phyloP scores from a whole-genome alignment of 2,329 filamentous ascomycete genomes.

The Zasmidium angulare region DNA sequence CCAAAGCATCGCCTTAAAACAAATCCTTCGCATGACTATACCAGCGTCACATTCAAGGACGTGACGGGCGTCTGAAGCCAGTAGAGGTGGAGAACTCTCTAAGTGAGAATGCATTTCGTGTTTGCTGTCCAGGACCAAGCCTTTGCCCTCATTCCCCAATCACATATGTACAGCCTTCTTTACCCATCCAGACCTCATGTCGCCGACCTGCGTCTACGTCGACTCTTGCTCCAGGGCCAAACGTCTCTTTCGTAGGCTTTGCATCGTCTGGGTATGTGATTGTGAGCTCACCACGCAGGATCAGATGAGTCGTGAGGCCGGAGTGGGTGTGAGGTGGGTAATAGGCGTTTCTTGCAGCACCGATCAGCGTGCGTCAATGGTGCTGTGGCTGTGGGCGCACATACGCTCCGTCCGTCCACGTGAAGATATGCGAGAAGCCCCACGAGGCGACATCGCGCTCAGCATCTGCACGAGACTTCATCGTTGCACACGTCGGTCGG shows the following conservation, averaged over 20 bases:
- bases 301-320: constrained; percentile 67
- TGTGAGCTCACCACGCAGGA: constrained; percentile 64
- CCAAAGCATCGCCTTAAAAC: too few relatives aligned
- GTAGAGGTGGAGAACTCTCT: too few relatives aligned
- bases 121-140: too few relatives aligned
- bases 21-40: too few relatives aligned
- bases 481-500: not conserved
- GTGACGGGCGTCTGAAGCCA: too few relatives aligned
- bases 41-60: too few relatives aligned
- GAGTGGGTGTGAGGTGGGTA: constrained; percentile 67
- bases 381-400: constrained; percentile 32
- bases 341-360: constrained; percentile 58
- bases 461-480: constrained; percentile 44
- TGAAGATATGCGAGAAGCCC: constrained; percentile 70
- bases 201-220: constrained; percentile 64
- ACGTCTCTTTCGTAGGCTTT: constrained; percentile 56
- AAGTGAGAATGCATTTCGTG: too few relatives aligned
- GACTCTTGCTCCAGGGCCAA: constrained; percentile 60
- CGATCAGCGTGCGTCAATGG: not conserved
- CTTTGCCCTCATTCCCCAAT: constrained; percentile 26
- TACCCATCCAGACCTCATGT: constrained; percentile 71
- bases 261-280: constrained; percentile 65
- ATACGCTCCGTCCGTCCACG: constrained; percentile 70
- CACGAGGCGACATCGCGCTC: constrained; percentile 66
- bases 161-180: constrained; percentile 58